Evolutionary conservation across 2,329 filamentous ascomycete genomes (phyloP).

Genomic region (Akanthomyces muscarius): DNA sequence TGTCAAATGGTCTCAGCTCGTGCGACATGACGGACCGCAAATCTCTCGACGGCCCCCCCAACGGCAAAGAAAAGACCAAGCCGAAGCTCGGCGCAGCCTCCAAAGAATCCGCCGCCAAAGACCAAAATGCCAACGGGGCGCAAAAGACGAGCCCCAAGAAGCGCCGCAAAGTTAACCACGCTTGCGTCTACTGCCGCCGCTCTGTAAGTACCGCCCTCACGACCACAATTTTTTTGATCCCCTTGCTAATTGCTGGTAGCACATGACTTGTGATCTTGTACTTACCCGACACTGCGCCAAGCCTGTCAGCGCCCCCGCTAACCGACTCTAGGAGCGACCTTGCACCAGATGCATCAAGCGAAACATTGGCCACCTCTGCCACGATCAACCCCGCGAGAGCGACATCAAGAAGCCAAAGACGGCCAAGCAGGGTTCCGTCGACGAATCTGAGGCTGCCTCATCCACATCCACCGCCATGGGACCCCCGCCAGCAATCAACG

Average conservation of each 20-base stretch:
- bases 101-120: slow-evolving; percentile 29
- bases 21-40: slow-evolving; percentile 31
- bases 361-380: slow-evolving; percentile 96
- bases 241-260: slow-evolving; percentile 44
- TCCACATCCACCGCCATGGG: slow-evolving; percentile 53
- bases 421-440: slow-evolving; percentile 59
- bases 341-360: slow-evolving; percentile 97
- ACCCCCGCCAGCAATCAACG: slow-evolving; percentile 44
- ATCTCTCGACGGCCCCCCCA: slow-evolving; percentile 21
- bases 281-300: slow-evolving; percentile 35
- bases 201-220: slow-evolving; percentile 62
- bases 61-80: slow-evolving; percentile 24
- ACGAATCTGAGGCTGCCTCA: slow-evolving; percentile 49
- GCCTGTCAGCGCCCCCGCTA: slow-evolving; percentile 22
- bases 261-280: slow-evolving; percentile 93
- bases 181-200: slow-evolving; percentile 84
- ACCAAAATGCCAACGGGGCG: slow-evolving; percentile 25
- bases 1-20: neutral
- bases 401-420: slow-evolving; percentile 75
- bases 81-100: neutral
- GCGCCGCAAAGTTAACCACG: slow-evolving; percentile 85
- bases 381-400: slow-evolving; percentile 90
- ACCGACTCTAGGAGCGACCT: slow-evolving; percentile 69
- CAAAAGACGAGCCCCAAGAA: slow-evolving; percentile 66
- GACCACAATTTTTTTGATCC: slow-evolving; percentile 19